A percentile compares a stretch with the other conserved stretches of the same genome.
phyloP scores from a whole-genome alignment of 306 rosid genomes.

The Vigna radiata region DNA sequence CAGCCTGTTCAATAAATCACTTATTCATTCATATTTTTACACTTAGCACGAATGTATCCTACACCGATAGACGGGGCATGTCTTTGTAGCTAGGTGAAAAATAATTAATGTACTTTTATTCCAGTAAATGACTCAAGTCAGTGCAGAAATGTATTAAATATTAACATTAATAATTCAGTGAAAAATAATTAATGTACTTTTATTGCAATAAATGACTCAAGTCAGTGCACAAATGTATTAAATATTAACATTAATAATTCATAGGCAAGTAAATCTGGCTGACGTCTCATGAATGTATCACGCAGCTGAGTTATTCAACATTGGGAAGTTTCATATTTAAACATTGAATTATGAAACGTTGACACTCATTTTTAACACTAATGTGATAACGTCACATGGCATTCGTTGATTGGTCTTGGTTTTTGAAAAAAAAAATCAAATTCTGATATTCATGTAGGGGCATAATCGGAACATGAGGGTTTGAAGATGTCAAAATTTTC shows the following conservation, averaged over 20 bases:
- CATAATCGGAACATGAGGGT: too few relatives aligned
- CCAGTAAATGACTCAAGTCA: conserved; percentile 22
- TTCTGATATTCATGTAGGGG: too few relatives aligned
- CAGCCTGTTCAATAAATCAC: conserved; percentile 16
- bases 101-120: conserved; percentile 19
- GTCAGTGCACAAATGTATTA: background rate
- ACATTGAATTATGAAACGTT: too few relatives aligned
- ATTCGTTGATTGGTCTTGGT: too few relatives aligned
- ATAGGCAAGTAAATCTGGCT: background rate
- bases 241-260: conserved; percentile 1
- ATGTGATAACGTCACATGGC: too few relatives aligned
- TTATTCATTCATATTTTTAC: conserved; percentile 25
- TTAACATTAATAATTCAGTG: background rate
- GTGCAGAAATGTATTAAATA: background rate
- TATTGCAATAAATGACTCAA: conserved; percentile 25
- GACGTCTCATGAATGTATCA: too few relatives aligned
- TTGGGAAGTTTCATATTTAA: too few relatives aligned
- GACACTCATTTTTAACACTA: too few relatives aligned
- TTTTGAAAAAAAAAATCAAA: too few relatives aligned
- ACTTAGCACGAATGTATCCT: conserved; percentile 2
- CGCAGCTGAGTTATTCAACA: too few relatives aligned
- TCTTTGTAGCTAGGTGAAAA: conserved; percentile 23
- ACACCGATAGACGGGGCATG: background rate
- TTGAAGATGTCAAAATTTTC: too few relatives aligned
- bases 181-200: background rate